A percentile compares a stretch with the other conserved stretches of the same genome.
Evolutionary conservation across 2,329 filamentous ascomycete genomes (phyloP).

Genomic region (Akanthomyces uredinophilus): DNA sequence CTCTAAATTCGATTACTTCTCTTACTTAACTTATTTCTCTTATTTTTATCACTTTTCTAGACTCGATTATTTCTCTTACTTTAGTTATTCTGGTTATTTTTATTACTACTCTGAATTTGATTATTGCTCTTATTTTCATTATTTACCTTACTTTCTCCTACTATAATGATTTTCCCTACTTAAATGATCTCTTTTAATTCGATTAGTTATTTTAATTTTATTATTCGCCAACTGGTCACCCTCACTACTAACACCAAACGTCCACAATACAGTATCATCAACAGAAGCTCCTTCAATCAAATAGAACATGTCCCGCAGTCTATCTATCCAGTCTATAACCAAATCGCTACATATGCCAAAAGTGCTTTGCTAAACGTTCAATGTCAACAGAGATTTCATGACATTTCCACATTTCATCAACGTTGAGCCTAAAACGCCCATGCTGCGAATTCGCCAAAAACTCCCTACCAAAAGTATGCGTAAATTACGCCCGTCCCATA

Average conservation of each 20-base stretch:
- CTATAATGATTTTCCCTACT: too few species aligned
- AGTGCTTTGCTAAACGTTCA: neutral
- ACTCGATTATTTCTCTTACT: too few species aligned
- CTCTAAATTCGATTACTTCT: too few species aligned
- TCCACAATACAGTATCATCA: neutral
- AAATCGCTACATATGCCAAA: neutral
- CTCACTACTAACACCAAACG: neutral
- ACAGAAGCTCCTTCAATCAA: neutral
- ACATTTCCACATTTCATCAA: neutral
- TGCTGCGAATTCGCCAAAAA: neutral
- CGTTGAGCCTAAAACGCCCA: neutral
- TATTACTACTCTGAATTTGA: too few species aligned
- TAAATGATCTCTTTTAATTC: too few species aligned
- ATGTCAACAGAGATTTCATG: neutral
- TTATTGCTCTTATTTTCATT: neutral
- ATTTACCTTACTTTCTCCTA: too few species aligned
- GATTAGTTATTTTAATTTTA: too few species aligned
- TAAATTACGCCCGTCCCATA: conserved; percentile 27
- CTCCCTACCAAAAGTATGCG: neutral
- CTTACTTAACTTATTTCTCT: too few species aligned
- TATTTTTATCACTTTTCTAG: too few species aligned
- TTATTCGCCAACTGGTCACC: neutral
- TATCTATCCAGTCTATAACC: conserved; percentile 11
- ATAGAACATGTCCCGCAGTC: conserved; percentile 6
- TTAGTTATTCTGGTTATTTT: too few species aligned